Conservation (phyloP, 164 flowering plant genomes). For the Aristolochia fimbriata region DNA sequence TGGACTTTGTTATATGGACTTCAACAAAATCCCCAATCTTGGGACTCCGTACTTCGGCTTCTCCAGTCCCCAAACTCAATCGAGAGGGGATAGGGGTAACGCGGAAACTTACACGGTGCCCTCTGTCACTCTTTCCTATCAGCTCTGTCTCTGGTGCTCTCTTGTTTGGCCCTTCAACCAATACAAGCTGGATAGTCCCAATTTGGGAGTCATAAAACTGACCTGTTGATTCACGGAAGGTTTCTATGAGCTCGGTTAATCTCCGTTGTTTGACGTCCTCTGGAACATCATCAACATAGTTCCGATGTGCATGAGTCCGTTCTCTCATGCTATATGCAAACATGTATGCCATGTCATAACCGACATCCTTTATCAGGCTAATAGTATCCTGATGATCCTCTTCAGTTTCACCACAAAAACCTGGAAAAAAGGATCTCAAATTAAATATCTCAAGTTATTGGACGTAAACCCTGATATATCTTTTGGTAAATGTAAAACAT, state of each 20-base stretch:
- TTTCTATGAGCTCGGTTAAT: constrained; percentile 71
- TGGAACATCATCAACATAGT: constrained; percentile 78
- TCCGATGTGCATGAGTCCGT: constrained; percentile 94
- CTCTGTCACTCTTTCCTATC: constrained; percentile 84
- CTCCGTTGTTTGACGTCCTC: constrained; percentile 83
- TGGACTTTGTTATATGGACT: constrained; percentile 60
- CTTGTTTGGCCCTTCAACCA: constrained; percentile 86
- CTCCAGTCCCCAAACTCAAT: constrained; percentile 9
- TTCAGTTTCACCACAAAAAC: constrained; percentile 96
- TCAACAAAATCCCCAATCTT: constrained; percentile 81
- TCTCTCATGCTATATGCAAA: constrained; percentile 99
- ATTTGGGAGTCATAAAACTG: constrained; percentile 66
- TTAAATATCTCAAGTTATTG: not conserved
- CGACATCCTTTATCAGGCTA: constrained; percentile 64
- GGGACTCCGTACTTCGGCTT: constrained; percentile 29
- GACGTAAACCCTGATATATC: not conserved
- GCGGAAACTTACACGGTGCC: constrained; percentile 61
- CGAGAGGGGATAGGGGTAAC: constrained; percentile 37
- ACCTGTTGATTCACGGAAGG: constrained; percentile 84
- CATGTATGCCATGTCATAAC: constrained; percentile 99
- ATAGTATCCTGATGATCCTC: constrained; percentile 80
- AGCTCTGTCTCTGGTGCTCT: constrained; percentile 93
- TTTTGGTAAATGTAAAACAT: too few species aligned
- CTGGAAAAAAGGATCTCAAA: constrained; percentile 23
- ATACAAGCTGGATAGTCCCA: constrained; percentile 68